Evolutionary conservation across 495 filamentous ascomycete species (phyloP).

Genomic region (Aspergillus nanangensis): DNA sequence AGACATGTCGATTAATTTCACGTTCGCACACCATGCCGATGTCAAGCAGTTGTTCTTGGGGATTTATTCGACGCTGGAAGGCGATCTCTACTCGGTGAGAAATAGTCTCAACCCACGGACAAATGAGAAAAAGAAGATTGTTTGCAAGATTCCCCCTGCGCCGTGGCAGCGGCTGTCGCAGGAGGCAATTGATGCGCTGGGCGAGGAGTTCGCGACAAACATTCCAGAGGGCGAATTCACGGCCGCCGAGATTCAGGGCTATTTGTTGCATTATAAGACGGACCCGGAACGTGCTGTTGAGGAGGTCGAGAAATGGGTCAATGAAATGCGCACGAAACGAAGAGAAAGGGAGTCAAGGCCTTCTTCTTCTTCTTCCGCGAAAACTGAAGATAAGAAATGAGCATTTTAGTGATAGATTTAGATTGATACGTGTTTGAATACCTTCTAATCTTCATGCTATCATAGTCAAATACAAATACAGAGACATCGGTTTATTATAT

Average conservation of each 20-base stretch:
- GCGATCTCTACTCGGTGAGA: conserved; percentile 14
- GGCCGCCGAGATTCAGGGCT: conserved; percentile 77
- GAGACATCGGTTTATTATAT: too few relatives aligned
- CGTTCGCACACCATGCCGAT: conserved; percentile 57
- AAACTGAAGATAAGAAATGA: too few relatives aligned
- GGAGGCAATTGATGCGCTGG: conserved; percentile 33
- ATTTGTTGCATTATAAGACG: conserved; percentile 63
- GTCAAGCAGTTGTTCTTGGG: conserved; percentile 65
- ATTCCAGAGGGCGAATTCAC: conserved; percentile 63
- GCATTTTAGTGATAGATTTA: too few relatives aligned
- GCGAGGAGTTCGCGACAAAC: conserved; percentile 53
- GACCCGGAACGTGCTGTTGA: conserved; percentile 55
- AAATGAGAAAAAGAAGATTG: conserved; percentile 1
- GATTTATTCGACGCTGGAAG: conserved; percentile 53
- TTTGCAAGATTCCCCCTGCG: not conserved
- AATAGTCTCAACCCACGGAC: not conserved
- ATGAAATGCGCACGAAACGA: conserved; percentile 6
- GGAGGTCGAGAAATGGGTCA: conserved; percentile 53
- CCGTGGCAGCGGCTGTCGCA: conserved; percentile 5
- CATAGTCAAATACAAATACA: too few relatives aligned
- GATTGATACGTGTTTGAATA: too few relatives aligned
- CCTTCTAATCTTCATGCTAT: too few relatives aligned
- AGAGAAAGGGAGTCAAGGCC: conserved; percentile 3
- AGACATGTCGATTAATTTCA: conserved; percentile 69
- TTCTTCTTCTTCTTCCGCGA: too few relatives aligned